Evolutionary conservation across 192 early-diverging fungal species (phyloP).

Genomic region (Anaeromyces robustus): DNA sequence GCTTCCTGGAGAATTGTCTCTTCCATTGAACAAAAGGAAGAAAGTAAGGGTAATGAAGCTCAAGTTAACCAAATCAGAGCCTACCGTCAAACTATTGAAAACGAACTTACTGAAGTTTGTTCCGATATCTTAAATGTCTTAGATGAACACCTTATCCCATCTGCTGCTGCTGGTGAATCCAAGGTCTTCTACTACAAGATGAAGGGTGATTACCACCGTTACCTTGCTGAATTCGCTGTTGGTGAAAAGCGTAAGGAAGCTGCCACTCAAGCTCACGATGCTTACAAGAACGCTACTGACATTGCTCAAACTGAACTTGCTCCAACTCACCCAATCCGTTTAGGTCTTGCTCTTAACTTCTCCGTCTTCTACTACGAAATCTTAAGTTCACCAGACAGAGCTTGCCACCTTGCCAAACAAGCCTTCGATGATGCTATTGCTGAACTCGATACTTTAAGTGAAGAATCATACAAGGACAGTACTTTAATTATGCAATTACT

Average conservation of each 20-base stretch:
- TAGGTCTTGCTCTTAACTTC: conserved; percentile 95
- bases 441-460: conserved; percentile 92
- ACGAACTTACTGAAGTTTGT: conserved; percentile 83
- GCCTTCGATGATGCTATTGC: conserved; percentile 99
- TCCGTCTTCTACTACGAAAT: conserved; percentile 99
- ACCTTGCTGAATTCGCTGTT: conserved; percentile 92
- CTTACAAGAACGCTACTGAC: conserved; percentile 91
- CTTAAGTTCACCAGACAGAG: conserved; percentile 90
- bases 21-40: conserved; percentile 99
- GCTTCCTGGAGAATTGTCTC: conserved; percentile 98
- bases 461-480: conserved; percentile 99
- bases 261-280: conserved; percentile 67
- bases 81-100: conserved; percentile 90
- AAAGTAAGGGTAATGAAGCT: conserved; percentile 72
- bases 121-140: conserved; percentile 86
- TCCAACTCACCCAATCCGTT: conserved; percentile 96
- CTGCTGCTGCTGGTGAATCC: conserved; percentile 87
- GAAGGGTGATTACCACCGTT: conserved; percentile 99
- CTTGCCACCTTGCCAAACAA: conserved; percentile 91
- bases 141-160: conserved; percentile 75
- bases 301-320: conserved; percentile 86
- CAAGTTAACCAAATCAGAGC: conserved; percentile 88
- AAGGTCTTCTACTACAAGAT: conserved; percentile 99
- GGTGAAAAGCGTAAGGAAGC: conserved; percentile 72
- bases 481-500: conserved; percentile 99